Evolutionary conservation across 2,329 filamentous ascomycete species (phyloP).

Genomic region (Dothistroma septosporum): DNA sequence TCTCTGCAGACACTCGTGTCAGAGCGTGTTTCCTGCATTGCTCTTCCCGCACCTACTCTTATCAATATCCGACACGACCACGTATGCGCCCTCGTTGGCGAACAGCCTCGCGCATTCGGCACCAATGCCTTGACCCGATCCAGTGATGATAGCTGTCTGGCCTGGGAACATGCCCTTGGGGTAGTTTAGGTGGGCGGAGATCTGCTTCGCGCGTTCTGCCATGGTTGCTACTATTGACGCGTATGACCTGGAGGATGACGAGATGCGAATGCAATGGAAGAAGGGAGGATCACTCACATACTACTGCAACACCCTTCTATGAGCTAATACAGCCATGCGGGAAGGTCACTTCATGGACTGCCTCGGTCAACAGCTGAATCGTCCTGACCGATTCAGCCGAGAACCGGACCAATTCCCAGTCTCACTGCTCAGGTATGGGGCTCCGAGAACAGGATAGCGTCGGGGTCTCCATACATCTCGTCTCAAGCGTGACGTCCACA

Average conservation of each 20-base stretch:
- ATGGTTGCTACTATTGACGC: conserved; percentile 17
- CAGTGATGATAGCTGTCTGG: conserved; percentile 80
- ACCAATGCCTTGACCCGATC: conserved; percentile 61
- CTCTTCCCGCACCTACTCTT: conserved; percentile 46
- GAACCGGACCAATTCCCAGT: neutral
- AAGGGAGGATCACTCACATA: neutral
- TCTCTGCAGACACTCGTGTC: conserved; percentile 47
- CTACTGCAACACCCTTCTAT: neutral
- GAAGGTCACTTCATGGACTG: neutral
- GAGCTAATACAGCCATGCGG: neutral
- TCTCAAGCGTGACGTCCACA: neutral
- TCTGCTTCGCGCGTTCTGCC: conserved; percentile 55
- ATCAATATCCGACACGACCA: conserved; percentile 81
- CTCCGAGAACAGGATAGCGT: neutral
- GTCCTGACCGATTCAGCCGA: neutral
- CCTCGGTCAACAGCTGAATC: neutral
- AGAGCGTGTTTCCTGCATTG: neutral
- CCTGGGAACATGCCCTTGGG: conserved; percentile 72
- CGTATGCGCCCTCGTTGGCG: conserved; percentile 78
- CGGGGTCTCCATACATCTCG: neutral
- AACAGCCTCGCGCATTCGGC: conserved; percentile 78
- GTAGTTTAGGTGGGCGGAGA: conserved; percentile 76
- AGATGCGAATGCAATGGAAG: neutral
- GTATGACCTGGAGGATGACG: neutral
- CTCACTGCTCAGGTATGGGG: neutral